Evolutionary conservation across 2,329 filamentous ascomycete species (phyloP).

Genomic region (Colletotrichum godetiae): DNA sequence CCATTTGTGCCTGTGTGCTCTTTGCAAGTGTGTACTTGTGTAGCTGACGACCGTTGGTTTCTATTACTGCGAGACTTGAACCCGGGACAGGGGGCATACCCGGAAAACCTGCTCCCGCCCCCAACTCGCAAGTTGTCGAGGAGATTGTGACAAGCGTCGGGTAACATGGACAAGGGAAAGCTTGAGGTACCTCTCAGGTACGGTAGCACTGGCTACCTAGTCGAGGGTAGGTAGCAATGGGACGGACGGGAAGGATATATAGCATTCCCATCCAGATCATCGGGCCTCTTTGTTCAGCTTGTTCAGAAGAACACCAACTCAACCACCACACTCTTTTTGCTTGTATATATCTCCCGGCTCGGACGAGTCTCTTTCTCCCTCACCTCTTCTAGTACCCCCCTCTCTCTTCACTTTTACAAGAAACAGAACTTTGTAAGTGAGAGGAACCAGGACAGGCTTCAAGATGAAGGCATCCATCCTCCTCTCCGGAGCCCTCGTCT

Average conservation of each 20-base stretch:
- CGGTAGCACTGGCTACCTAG: not conserved
- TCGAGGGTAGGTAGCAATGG: not conserved
- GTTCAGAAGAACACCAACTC: not conserved
- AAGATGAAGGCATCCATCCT: slow-evolving; percentile 30
- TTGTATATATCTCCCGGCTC: not conserved
- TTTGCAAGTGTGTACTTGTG: no score
- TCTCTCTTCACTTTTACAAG: not conserved
- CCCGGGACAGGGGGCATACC: no score
- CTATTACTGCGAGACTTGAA: no score
- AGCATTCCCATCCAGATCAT: not conserved
- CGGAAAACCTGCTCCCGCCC: no score
- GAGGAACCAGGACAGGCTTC: slow-evolving; percentile 1
- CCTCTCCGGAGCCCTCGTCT: slow-evolving; percentile 8
- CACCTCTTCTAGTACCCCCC: not conserved
- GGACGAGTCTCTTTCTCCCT: no score
- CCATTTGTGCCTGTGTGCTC: no score
- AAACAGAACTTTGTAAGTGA: not conserved
- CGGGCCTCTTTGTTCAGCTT: not conserved
- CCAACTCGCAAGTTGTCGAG: not conserved
- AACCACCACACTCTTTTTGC: not conserved
- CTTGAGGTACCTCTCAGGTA: not conserved
- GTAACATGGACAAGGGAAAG: not conserved
- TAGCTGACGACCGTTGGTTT: no score
- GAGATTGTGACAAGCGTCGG: not conserved
- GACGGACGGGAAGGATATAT: slow-evolving; percentile 6